phyloP scores from a whole-genome alignment of 352 stramenopile genomes.

The Globisporangium canariense region DNA sequence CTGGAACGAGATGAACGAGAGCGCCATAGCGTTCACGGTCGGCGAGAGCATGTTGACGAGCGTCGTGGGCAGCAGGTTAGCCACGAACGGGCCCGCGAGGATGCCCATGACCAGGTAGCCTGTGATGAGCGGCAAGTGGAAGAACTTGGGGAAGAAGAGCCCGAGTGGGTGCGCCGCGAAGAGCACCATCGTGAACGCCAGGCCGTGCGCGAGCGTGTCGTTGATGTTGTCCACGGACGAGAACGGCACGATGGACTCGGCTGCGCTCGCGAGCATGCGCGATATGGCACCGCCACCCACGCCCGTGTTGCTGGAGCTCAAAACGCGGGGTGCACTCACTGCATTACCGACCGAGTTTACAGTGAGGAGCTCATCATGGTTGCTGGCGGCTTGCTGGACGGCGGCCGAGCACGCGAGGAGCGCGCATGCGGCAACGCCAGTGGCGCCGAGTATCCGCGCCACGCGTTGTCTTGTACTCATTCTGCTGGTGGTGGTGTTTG shows the following conservation, averaged over 20 bases:
- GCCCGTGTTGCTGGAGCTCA: slow-evolving; percentile 1
- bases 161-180: slow-evolving; percentile 53
- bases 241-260: slow-evolving; percentile 38
- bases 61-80: slow-evolving; percentile 38
- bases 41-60: slow-evolving; percentile 41
- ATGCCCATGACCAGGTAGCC: slow-evolving; percentile 63
- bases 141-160: slow-evolving; percentile 51
- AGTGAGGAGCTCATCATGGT: neutral
- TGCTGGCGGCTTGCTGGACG: slow-evolving; percentile 4
- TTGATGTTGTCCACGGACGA: slow-evolving; percentile 32
- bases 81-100: slow-evolving; percentile 49
- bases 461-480: neutral
- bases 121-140: slow-evolving; percentile 61
- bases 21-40: slow-evolving; percentile 56
- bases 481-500: neutral
- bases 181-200: slow-evolving; percentile 57
- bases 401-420: neutral
- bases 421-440: neutral
- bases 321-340: neutral
- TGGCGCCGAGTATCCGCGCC: neutral
- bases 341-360: no score
- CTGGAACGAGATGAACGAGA: slow-evolving; percentile 79
- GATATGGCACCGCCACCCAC: neutral
- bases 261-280: slow-evolving; percentile 17
- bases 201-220: slow-evolving; percentile 42